phyloP scores from a whole-genome alignment of 2,329 filamentous ascomycete genomes.

The Meredithiella fracta region DNA sequence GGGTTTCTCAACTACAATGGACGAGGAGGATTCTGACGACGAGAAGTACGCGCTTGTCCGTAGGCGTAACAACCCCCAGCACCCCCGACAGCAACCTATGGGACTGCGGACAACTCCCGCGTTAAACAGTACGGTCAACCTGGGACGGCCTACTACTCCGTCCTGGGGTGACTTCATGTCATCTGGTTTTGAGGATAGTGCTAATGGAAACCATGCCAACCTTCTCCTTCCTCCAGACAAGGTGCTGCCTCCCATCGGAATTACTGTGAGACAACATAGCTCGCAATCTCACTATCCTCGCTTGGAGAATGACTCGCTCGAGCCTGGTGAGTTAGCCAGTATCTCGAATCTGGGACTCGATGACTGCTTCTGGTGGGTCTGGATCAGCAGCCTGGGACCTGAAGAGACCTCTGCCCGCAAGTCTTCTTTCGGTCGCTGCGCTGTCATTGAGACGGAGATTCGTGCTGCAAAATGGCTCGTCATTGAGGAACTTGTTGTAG shows the following conservation, averaged over 20 bases:
- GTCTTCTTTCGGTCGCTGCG: constrained; percentile 83
- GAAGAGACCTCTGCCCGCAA: constrained; percentile 80
- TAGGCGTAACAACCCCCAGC: constrained; percentile 12
- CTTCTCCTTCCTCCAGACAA: constrained; percentile 83
- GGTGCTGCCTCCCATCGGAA: constrained; percentile 68
- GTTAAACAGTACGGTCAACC: constrained; percentile 42
- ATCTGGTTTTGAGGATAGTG: constrained; percentile 72
- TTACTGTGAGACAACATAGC: constrained; percentile 56
- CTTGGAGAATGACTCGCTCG: constrained; percentile 55
- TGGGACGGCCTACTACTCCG: constrained; percentile 77
- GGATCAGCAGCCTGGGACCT: constrained; percentile 88
- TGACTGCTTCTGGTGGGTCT: constrained; percentile 98
- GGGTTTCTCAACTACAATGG: constrained; percentile 63
- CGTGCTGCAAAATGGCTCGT: constrained; percentile 74
- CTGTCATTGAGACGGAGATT: constrained; percentile 78
- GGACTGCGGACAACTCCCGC: constrained; percentile 49
- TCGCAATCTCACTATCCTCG: constrained; percentile 69
- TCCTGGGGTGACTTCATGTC: constrained; percentile 98
- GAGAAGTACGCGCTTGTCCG: constrained; percentile 32
- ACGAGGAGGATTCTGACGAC: constrained; percentile 49
- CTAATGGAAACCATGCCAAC: constrained; percentile 36
- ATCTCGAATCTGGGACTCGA: constrained; percentile 76
- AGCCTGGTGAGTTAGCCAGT: constrained; percentile 87
- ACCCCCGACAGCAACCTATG: constrained; percentile 17
- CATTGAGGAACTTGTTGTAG: constrained; percentile 91